Evolutionary conservation across 1,139 yeast species (phyloP).

Genomic region (Kluyveromyces sp.): DNA sequence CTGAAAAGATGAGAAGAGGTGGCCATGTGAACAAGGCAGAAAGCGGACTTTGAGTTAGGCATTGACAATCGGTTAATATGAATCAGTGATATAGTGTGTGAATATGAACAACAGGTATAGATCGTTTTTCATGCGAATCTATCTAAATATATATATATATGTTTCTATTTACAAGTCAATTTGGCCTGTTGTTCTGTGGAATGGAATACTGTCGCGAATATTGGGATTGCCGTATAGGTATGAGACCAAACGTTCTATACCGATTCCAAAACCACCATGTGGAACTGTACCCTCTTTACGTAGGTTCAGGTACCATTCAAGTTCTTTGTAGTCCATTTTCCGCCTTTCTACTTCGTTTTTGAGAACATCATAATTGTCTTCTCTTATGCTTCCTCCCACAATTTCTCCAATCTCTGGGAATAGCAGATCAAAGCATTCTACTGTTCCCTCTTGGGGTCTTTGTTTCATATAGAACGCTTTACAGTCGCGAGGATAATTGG

Average conservation of each 20-base stretch:
- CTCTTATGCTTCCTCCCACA: slow-evolving; percentile 93
- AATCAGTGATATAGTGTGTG: no score
- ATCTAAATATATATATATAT: neutral
- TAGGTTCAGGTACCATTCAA: slow-evolving; percentile 74
- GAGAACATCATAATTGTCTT: slow-evolving; percentile 49
- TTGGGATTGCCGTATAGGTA: slow-evolving; percentile 62
- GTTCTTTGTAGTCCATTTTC: slow-evolving; percentile 47
- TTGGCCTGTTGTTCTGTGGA: slow-evolving; percentile 42
- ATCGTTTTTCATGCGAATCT: neutral
- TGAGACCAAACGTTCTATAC: slow-evolving; percentile 77
- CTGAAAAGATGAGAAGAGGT: no score
- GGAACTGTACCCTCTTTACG: slow-evolving; percentile 78
- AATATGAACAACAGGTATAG: no score
- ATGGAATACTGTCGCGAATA: slow-evolving; percentile 78
- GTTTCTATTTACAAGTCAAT: neutral
- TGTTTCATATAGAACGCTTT: slow-evolving; percentile 91
- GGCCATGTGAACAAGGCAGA: no score
- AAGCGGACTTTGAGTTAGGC: no score
- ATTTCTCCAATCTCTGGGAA: slow-evolving; percentile 93
- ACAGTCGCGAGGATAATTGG: slow-evolving; percentile 69
- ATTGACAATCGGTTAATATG: no score
- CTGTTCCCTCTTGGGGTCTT: slow-evolving; percentile 45
- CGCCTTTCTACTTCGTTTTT: slow-evolving; percentile 42
- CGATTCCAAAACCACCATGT: slow-evolving; percentile 97
- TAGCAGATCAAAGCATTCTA: slow-evolving; percentile 81